Evolutionary conservation across 345 rosid species (phyloP).

Genomic region (Rhizophora mangle): DNA sequence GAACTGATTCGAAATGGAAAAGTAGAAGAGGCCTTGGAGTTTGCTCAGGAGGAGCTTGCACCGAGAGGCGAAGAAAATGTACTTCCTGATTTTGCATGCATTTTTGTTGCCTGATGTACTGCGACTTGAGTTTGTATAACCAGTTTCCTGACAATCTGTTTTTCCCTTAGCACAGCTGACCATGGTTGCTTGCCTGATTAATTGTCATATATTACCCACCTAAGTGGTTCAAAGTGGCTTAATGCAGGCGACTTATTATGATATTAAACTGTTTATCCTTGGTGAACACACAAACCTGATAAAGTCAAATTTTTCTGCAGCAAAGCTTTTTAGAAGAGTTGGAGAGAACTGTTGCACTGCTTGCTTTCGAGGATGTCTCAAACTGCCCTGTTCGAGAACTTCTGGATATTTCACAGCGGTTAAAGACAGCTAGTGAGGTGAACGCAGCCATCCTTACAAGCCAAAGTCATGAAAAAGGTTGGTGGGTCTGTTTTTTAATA

Average conservation of each 20-base stretch:
- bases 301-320: constrained; percentile 13
- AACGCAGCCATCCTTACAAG: constrained; percentile 98
- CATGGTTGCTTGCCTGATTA: neutral
- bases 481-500: neutral
- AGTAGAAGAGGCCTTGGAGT: constrained; percentile 89
- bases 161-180: neutral
- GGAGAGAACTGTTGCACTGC: constrained; percentile 87
- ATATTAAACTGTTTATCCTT: neutral
- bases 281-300: neutral
- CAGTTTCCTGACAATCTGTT: neutral
- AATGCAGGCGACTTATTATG: neutral
- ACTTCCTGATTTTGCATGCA: neutral
- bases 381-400: constrained; percentile 90
- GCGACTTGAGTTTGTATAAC: neutral
- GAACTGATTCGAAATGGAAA: constrained; percentile 91
- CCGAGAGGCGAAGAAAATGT: constrained; percentile 94
- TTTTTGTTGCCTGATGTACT: neutral
- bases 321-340: constrained; percentile 87
- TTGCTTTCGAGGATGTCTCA: constrained; percentile 87
- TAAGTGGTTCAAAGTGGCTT: neutral
- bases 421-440: constrained; percentile 92
- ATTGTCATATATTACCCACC: neutral
- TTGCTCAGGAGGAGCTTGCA: constrained; percentile 99
- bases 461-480: constrained; percentile 98
- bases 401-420: constrained; percentile 84